A percentile compares a stretch with the other conserved stretches of the same genome.
Evolutionary conservation across 2,329 filamentous ascomycete species (phyloP).

Genomic region (Herpotrichia juniperi): DNA sequence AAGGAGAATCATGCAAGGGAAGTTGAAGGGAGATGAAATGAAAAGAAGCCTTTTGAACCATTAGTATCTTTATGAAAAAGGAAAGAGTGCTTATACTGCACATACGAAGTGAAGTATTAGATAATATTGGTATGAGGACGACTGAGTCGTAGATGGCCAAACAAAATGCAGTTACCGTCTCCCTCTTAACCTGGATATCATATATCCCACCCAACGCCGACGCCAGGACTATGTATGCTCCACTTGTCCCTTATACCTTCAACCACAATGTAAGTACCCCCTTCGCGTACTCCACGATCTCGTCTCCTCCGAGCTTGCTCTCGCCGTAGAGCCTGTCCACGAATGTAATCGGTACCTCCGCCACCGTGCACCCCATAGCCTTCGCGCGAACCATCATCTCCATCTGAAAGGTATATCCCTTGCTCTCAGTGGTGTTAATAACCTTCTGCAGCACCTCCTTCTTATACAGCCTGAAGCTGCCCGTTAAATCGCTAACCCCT

Average conservation of each 20-base stretch:
- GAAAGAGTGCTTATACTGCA: too few species aligned
- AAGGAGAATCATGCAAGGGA: too few species aligned
- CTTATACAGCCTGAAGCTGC: slow-evolving; percentile 95
- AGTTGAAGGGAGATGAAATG: too few species aligned
- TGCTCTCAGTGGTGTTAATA: slow-evolving; percentile 88
- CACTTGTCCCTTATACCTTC: slow-evolving; percentile 48
- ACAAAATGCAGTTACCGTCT: slow-evolving; percentile 4
- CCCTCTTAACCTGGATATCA: slow-evolving; percentile 6
- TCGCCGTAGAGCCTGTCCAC: slow-evolving; percentile 95
- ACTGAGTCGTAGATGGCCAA: background rate
- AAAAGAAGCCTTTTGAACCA: too few species aligned
- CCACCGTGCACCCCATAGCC: slow-evolving; percentile 91
- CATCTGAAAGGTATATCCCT: slow-evolving; percentile 99
- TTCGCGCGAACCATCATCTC: slow-evolving; percentile 98
- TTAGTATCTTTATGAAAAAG: too few species aligned
- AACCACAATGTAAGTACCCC: slow-evolving; percentile 57
- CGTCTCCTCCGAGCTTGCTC: slow-evolving; percentile 90
- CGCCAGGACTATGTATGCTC: slow-evolving; percentile 17
- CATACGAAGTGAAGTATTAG: too few species aligned
- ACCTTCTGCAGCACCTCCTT: slow-evolving; percentile 86
- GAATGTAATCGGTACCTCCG: slow-evolving; percentile 95
- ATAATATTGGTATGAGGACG: background rate
- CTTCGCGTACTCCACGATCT: slow-evolving; percentile 96
- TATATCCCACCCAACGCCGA: slow-evolving; percentile 32
- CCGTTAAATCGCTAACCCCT: slow-evolving; percentile 93